Evolutionary conservation across 305 asterid species (phyloP).

Genomic region (Plantago coronopus): DNA sequence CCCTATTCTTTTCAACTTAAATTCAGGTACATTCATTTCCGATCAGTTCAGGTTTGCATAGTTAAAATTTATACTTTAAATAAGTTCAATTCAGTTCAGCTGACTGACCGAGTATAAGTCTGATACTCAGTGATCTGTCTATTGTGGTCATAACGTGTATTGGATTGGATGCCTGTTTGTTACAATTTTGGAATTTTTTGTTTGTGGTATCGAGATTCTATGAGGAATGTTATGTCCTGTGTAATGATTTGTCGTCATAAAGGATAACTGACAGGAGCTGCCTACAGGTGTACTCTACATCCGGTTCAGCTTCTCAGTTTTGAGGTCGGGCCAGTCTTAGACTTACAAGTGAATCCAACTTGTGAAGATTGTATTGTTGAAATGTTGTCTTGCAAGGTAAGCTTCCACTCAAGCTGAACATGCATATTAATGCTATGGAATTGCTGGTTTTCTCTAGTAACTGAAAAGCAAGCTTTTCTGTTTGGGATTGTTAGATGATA

Average conservation of each 20-base stretch:
- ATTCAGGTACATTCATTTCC: too few species aligned
- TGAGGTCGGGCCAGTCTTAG: constrained; percentile 74
- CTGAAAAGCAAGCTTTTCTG: constrained; percentile 1
- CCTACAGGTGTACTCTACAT: constrained; percentile 68
- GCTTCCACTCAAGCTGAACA: constrained; percentile 14
- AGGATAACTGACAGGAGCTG: constrained; percentile 21
- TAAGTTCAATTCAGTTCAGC: too few species aligned
- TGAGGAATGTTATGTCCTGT: background rate
- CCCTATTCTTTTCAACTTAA: too few species aligned
- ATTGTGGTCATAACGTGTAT: background rate
- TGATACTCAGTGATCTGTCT: constrained; percentile 7
- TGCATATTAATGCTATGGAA: background rate
- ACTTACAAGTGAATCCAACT: constrained; percentile 60
- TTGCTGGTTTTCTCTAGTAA: background rate
- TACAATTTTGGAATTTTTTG: too few species aligned
- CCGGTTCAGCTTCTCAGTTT: constrained; percentile 68
- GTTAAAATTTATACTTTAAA: too few species aligned
- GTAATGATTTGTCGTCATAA: constrained; percentile 8
- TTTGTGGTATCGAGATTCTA: too few species aligned
- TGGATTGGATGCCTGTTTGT: background rate
- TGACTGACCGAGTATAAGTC: too few species aligned
- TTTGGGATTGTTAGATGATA: background rate
- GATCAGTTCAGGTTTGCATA: too few species aligned
- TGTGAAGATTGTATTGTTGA: constrained; percentile 58
- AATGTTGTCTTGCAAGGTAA: constrained; percentile 81